These are phyloP conservation scores for Xylaria cubensis DNA, from an alignment of 495 filamentous ascomycete genomes.

Conservation along the genomic window DNA sequence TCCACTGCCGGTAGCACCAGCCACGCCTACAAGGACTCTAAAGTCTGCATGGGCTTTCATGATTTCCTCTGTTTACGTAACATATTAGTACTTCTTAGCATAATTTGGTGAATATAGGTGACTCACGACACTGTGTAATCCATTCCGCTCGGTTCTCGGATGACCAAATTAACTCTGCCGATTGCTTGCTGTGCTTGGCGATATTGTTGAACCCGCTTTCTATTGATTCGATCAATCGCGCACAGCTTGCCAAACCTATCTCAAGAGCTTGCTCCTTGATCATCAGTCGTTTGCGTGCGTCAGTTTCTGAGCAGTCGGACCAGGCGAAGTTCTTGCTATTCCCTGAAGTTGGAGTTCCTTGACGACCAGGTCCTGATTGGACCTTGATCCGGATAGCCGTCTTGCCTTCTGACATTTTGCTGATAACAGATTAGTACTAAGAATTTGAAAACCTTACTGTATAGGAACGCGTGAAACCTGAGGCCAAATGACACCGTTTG, in stretches of 20 bases:
- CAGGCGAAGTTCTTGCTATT: background rate
- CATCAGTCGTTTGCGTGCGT: background rate
- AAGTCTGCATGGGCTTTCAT: slow-evolving; percentile 19
- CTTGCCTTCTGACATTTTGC: background rate
- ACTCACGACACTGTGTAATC: slow-evolving; percentile 16
- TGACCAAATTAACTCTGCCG: slow-evolving; percentile 6
- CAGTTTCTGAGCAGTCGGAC: background rate
- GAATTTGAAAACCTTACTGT: background rate
- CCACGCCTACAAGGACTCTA: slow-evolving; percentile 35
- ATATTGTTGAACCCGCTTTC: background rate
- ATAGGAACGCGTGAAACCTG: background rate
- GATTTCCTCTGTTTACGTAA: background rate
- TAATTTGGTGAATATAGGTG: background rate
- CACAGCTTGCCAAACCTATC: background rate
- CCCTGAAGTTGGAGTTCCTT: background rate
- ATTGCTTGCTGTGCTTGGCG: background rate
- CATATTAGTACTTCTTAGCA: background rate
- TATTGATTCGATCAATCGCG: background rate
- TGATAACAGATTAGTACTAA: background rate
- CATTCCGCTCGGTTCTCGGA: slow-evolving; percentile 13
- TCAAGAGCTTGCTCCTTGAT: slow-evolving; percentile 20
- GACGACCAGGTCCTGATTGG: background rate
- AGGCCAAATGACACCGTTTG: background rate
- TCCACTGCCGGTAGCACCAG: slow-evolving; percentile 37
- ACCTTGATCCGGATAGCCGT: background rate